Conservation (phyloP, 495 filamentous ascomycete genomes). For the Letharia lupina region DNA sequence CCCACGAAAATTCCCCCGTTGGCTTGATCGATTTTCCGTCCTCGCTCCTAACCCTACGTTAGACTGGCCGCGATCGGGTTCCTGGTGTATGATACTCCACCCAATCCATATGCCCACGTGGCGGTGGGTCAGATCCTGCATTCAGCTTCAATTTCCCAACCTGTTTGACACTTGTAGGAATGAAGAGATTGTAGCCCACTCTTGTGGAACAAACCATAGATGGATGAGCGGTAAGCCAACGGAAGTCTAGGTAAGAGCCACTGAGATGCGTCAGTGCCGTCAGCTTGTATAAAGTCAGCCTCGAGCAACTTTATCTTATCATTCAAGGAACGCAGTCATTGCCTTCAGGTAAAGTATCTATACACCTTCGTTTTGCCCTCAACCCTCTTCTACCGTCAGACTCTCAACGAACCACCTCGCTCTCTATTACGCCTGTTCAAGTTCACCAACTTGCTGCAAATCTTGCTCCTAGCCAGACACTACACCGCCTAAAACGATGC, state of each 20-base stretch:
- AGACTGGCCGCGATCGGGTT: background rate
- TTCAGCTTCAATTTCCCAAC: background rate
- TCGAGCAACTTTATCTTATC: background rate
- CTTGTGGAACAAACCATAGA: background rate
- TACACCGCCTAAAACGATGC: background rate
- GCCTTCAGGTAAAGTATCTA: background rate
- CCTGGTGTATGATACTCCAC: background rate
- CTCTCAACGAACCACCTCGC: background rate
- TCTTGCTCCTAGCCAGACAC: background rate
- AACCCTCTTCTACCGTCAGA: background rate
- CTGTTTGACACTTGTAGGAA: background rate
- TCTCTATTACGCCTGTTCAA: background rate
- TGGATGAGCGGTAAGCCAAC: background rate
- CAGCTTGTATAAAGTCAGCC: background rate
- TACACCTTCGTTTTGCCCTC: background rate
- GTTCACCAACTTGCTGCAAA: background rate
- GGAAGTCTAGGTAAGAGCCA: background rate
- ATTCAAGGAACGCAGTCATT: background rate
- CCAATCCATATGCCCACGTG: conserved; percentile 7
- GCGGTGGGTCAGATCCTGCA: background rate
- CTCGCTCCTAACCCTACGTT: background rate
- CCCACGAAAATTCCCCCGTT: conserved; percentile 5
- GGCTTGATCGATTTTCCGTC: background rate
- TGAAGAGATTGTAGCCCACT: background rate
- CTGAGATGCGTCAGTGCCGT: background rate